Percentiles rank a stretch among this genome's conserved stretches.
Conservation (phyloP, 441 rosid species). For the Pelargonium fulgidum region DNA sequence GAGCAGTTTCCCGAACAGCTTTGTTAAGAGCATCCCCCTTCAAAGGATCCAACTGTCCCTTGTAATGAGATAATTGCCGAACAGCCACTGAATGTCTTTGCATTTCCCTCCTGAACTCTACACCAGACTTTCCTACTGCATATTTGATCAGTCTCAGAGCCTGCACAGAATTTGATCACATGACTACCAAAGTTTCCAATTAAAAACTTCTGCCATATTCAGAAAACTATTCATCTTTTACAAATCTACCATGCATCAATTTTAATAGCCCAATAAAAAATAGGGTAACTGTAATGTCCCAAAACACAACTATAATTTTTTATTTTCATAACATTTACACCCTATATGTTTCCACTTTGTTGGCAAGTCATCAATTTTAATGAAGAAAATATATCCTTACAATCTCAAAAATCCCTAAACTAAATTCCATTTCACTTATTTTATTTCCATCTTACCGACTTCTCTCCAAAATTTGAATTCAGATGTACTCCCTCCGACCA, state of each 20-base stretch:
- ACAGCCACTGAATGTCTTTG: conserved; percentile 88
- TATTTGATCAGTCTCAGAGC: conserved; percentile 90
- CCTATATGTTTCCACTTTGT: too few relatives aligned
- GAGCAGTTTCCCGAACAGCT: conserved; percentile 91
- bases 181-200: conserved; percentile 17
- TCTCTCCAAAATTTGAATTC: too few relatives aligned
- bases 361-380: too few relatives aligned
- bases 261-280: neutral
- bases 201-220: neutral
- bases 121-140: conserved; percentile 80
- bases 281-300: too few relatives aligned
- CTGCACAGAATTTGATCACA: conserved; percentile 34
- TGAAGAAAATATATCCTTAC: too few relatives aligned
- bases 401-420: too few relatives aligned
- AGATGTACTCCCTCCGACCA: too few relatives aligned
- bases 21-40: conserved; percentile 96
- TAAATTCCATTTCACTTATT: too few relatives aligned
- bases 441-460: too few relatives aligned
- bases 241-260: neutral
- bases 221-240: neutral
- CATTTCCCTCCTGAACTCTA: conserved; percentile 92
- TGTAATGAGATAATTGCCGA: conserved; percentile 79
- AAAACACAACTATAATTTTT: too few relatives aligned
- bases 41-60: conserved; percentile 75
- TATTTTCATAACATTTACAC: too few relatives aligned